Conservation (phyloP, 2,329 filamentous ascomycete genomes). For the Nemania abortiva region DNA sequence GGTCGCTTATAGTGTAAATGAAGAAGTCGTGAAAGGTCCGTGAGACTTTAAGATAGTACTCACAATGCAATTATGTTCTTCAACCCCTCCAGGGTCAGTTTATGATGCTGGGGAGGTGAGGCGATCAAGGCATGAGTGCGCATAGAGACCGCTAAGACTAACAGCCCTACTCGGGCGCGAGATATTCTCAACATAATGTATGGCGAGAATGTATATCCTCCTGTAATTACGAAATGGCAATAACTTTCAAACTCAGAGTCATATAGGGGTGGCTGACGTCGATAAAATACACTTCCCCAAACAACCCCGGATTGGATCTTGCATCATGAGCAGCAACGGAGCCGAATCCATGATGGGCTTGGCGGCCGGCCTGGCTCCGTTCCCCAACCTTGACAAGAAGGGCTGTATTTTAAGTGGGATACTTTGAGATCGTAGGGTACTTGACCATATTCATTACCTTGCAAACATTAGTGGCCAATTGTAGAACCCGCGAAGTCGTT, state of each 20-base stretch:
- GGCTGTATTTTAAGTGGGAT: constrained; percentile 6
- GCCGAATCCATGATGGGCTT: constrained; percentile 8
- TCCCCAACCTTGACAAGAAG: constrained; percentile 17
- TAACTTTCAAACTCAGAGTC: not conserved
- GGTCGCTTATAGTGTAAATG: not conserved
- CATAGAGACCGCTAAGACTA: constrained; percentile 4
- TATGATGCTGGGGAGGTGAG: constrained; percentile 8
- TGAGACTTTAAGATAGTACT: not conserved
- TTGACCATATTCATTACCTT: not conserved
- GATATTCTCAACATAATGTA: constrained; percentile 9
- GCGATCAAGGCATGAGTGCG: constrained; percentile 6
- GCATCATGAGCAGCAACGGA: not conserved
- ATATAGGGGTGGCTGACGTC: not conserved
- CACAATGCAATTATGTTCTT: constrained; percentile 37
- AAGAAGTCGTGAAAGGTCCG: not conserved
- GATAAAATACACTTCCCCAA: not conserved
- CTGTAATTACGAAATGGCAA: not conserved
- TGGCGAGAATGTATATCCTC: not conserved
- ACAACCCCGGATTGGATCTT: not conserved
- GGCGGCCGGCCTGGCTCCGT: constrained; percentile 23
- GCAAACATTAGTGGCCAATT: not conserved
- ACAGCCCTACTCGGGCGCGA: constrained; percentile 14
- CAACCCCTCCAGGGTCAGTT: constrained; percentile 22
- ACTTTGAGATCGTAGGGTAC: not conserved
- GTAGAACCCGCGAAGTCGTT: not conserved